A percentile compares a stretch with the other conserved stretches of the same genome.
Conservation (phyloP, 1,284 basidiomycete genomes). For the Papiliotrema flavescens region DNA sequence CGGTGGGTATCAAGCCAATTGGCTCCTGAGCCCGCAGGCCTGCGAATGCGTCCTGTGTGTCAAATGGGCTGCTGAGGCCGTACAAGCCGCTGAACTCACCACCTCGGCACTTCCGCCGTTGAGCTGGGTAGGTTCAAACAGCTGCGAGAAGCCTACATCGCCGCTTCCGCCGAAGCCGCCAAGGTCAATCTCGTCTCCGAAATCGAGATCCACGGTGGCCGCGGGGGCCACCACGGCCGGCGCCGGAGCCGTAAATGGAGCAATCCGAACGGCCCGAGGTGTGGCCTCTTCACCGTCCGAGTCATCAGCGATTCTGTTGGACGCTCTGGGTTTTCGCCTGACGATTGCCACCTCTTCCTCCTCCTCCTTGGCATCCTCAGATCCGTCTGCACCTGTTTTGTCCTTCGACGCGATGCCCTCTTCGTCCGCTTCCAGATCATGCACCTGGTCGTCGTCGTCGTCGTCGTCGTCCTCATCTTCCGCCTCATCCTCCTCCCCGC, state of each 20-base stretch:
- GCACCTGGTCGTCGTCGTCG: too few species aligned
- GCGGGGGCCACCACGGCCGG: background rate
- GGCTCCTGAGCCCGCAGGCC: slow-evolving; percentile 22
- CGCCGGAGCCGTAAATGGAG: background rate
- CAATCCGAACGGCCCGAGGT: background rate
- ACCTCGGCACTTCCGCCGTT: background rate
- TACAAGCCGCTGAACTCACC: background rate
- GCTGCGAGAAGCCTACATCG: slow-evolving; percentile 38
- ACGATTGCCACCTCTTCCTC: background rate
- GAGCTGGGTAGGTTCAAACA: slow-evolving; percentile 38
- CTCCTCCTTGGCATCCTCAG: background rate
- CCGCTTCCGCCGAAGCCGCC: slow-evolving; percentile 21
- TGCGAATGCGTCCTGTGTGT: slow-evolving; percentile 29
- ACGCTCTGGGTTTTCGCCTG: background rate
- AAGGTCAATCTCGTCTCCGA: slow-evolving; percentile 13
- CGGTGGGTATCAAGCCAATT: slow-evolving; percentile 18
- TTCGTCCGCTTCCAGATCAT: background rate
- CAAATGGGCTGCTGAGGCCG: background rate
- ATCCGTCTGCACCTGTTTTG: slow-evolving; percentile 1
- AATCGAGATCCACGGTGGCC: background rate
- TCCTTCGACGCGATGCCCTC: slow-evolving; percentile 7
- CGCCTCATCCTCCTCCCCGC: slow-evolving; percentile 13
- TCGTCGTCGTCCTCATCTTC: slow-evolving; percentile 8
- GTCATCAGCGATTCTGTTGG: background rate
- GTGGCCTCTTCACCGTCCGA: background rate